A percentile compares a stretch with the other conserved stretches of the same genome.
Conservation (phyloP, 2,329 filamentous ascomycete species). For the Ophiostoma pallidulum region DNA sequence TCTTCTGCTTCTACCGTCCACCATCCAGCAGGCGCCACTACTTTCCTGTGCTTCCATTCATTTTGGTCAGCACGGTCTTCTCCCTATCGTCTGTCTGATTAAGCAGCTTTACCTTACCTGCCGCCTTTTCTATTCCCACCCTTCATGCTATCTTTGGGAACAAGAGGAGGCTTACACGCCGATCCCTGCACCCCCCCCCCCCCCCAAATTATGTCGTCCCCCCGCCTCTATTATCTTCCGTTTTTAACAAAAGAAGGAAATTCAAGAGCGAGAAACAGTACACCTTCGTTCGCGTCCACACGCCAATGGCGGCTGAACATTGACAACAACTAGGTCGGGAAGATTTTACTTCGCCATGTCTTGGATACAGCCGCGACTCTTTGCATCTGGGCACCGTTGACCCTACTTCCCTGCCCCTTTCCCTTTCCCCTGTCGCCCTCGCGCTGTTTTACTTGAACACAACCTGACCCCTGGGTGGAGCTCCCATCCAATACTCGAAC, state of each 20-base stretch:
- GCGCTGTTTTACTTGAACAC: slow-evolving; percentile 1
- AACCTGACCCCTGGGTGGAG: slow-evolving; percentile 8
- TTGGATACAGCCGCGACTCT: slow-evolving; percentile 19
- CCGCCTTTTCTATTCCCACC: background rate
- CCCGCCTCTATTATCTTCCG: background rate
- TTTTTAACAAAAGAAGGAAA: background rate
- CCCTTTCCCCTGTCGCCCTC: slow-evolving; percentile 3
- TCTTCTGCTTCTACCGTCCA: too few species aligned
- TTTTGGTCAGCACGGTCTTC: background rate
- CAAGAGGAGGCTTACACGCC: background rate
- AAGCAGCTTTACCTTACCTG: background rate
- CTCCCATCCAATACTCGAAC: slow-evolving; percentile 4
- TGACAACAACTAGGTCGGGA: slow-evolving; percentile 20
- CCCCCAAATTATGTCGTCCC: too few species aligned
- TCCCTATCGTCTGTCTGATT: background rate
- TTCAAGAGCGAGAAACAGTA: background rate
- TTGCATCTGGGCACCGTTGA: background rate
- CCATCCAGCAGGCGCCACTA: too few species aligned
- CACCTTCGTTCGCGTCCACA: slow-evolving; percentile 10
- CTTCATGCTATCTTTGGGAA: slow-evolving; percentile 7
- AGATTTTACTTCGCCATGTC: slow-evolving; percentile 18
- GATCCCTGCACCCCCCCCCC: slow-evolving; percentile 1
- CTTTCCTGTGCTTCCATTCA: background rate
- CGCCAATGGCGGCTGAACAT: slow-evolving; percentile 20
- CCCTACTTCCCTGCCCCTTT: slow-evolving; percentile 9